Base-by-base conservation (phyloP, 805 yeast genomes). In the Spathaspora hagerdaliae region DNA sequence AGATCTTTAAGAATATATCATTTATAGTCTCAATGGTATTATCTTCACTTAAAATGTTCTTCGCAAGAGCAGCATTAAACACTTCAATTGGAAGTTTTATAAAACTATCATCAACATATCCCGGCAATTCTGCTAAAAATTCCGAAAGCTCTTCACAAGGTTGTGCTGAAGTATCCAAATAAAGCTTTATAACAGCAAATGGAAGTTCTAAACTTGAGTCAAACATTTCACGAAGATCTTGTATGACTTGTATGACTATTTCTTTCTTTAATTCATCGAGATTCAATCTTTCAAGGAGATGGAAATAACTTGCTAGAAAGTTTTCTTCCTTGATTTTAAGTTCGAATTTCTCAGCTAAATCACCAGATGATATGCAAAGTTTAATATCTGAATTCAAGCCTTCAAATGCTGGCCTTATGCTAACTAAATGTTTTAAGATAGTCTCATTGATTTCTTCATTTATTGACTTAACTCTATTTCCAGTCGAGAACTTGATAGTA, bases 1-100 rank as follows among this genome's bases (percentile, higher is more conserved):
- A 44, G 5, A 71, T 42, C 35, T 68, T 71, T n/a, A 55, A 39
- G 46, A 55, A 71, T 27, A 60, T 51, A 34, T 65, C 67, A 46
- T 69, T 65, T 35, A 75, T 58, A 12, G 59, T 39, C n/a, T 63
- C 67, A 26, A 61, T 46, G 27, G 59, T 47, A 0, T 55, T 33
- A 1, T 43, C 46, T 5, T 51, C 48, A 3, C 57, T 51, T 12
- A 54, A 49, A 2, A 60, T 44, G 1, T 43, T 42, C 11, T 65
- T 58, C 14, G 61, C 55, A 13, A 75, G 50, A 42, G 44, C 43
- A 7, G 35, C 34, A 5, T 43, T 8, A 38, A 61, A 42, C 40
- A 54, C 13, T 6, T 37, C 27, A 33, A 56, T 5, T 5, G 70
- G 68, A 9, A 48, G 50, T 1, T 57, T 59, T 13, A 61, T 52